These are phyloP conservation scores for Syzygium grande DNA, from an alignment of 345 rosid species.

Conservation along the genomic window DNA sequence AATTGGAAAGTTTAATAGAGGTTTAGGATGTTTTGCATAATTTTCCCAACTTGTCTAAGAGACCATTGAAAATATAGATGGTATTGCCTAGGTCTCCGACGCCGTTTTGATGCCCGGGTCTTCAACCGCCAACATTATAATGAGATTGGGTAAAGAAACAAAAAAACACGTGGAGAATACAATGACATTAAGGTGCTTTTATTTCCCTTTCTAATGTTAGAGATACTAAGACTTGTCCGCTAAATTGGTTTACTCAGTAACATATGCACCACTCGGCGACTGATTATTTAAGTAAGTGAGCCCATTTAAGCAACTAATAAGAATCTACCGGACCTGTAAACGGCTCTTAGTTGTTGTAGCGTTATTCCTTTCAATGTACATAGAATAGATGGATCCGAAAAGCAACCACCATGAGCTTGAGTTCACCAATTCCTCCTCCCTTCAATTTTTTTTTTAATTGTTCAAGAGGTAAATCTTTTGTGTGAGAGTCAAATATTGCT, in stretches of 20 bases:
- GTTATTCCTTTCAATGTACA: background rate
- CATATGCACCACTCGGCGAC: background rate
- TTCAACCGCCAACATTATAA: background rate
- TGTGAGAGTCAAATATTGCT: background rate
- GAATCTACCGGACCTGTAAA: background rate
- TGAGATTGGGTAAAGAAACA: background rate
- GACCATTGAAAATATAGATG: background rate
- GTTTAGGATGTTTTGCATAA: fast-evolving
- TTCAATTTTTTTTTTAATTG: background rate
- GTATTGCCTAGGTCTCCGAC: background rate
- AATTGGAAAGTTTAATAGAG: no score
- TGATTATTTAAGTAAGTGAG: background rate
- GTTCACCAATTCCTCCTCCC: background rate
- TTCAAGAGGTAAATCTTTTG: background rate
- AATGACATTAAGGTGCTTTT: background rate
- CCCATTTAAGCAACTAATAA: background rate
- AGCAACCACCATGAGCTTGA: background rate
- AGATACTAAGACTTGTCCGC: background rate
- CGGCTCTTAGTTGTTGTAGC: background rate
- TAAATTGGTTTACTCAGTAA: background rate
- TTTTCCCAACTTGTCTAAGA: background rate
- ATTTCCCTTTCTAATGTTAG: background rate
- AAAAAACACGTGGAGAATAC: background rate
- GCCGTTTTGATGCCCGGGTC: background rate
- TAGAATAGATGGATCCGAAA: background rate